phyloP scores from a whole-genome alignment of 2,329 filamentous ascomycete genomes.

The Phialemonium atrogriseum region DNA sequence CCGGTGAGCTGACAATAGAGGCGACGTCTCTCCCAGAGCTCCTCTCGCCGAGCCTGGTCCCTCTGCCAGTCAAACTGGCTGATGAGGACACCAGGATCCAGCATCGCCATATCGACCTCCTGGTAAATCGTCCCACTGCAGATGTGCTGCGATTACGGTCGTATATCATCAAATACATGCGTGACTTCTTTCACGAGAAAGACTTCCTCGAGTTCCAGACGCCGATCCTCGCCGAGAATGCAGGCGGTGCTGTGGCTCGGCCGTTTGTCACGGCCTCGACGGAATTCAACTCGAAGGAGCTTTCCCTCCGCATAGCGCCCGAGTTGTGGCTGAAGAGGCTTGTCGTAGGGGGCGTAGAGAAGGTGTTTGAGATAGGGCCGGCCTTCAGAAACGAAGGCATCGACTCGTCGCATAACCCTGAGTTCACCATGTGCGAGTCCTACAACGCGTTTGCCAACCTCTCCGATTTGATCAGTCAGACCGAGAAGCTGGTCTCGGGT shows the following conservation, averaged over 20 bases:
- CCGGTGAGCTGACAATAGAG: constrained; percentile 70
- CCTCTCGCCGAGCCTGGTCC: constrained; percentile 70
- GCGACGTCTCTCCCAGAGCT: constrained; percentile 61
- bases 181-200: constrained; percentile 61
- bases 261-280: constrained; percentile 77
- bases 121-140: constrained; percentile 61
- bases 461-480: constrained; percentile 64
- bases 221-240: constrained; percentile 72
- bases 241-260: constrained; percentile 79
- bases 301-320: constrained; percentile 82
- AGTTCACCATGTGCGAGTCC: constrained; percentile 97
- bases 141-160: constrained; percentile 69
- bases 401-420: constrained; percentile 88
- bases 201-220: constrained; percentile 85
- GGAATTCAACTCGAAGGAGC: constrained; percentile 61
- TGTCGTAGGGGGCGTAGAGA: constrained; percentile 79
- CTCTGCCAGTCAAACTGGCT: constrained; percentile 62
- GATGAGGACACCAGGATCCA: constrained; percentile 66
- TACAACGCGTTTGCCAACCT: constrained; percentile 81
- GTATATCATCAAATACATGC: constrained; percentile 63
- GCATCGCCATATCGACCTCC: constrained; percentile 77
- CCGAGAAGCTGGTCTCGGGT: constrained; percentile 59
- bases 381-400: constrained; percentile 91
- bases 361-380: constrained; percentile 87
- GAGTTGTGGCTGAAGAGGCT: constrained; percentile 93